Percentiles rank a stretch among this genome's conserved stretches.
phyloP scores from a whole-genome alignment of 352 stramenopile species.

The Pythium aquatile region DNA sequence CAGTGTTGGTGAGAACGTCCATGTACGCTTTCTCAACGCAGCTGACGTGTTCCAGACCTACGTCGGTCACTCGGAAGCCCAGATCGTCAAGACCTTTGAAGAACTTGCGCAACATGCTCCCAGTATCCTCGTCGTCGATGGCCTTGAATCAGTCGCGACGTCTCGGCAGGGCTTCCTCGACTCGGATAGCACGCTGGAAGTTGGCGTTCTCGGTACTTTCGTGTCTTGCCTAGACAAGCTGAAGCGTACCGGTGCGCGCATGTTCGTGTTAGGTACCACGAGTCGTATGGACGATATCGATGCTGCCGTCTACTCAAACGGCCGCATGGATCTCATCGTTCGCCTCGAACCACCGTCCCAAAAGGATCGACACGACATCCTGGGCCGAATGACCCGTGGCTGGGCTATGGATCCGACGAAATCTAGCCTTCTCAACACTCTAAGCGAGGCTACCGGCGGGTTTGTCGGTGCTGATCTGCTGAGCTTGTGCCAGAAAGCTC shows the following conservation, averaged over 20 bases:
- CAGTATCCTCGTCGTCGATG: conserved; percentile 86
- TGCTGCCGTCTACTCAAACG: conserved; percentile 92
- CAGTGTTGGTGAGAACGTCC: conserved; percentile 32
- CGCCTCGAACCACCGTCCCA: conserved; percentile 94
- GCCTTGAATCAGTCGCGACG: conserved; percentile 86
- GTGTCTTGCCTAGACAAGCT: conserved; percentile 84
- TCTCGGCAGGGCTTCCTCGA: conserved; percentile 55
- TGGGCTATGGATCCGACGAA: conserved; percentile 55
- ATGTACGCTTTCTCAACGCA: conserved; percentile 60
- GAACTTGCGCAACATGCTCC: conserved; percentile 40
- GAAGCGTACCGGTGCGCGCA: conserved; percentile 32
- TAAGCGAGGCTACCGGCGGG: conserved; percentile 95
- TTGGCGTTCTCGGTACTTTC: conserved; percentile 81
- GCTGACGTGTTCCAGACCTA: conserved; percentile 94
- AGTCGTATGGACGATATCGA: conserved; percentile 86
- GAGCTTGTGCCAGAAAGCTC: conserved; percentile 68
- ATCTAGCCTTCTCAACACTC: conserved; percentile 78
- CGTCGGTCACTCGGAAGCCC: conserved; percentile 88
- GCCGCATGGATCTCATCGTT: conserved; percentile 95
- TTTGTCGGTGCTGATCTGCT: conserved; percentile 91
- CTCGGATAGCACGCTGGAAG: conserved; percentile 61
- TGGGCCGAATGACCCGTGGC: conserved; percentile 87
- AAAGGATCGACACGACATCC: conserved; percentile 88
- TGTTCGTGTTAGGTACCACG: conserved; percentile 79
- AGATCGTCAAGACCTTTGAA: conserved; percentile 67